Evolutionary conservation across 805 yeast genomes (phyloP).

Genomic region (Saturnispora halmiae): DNA sequence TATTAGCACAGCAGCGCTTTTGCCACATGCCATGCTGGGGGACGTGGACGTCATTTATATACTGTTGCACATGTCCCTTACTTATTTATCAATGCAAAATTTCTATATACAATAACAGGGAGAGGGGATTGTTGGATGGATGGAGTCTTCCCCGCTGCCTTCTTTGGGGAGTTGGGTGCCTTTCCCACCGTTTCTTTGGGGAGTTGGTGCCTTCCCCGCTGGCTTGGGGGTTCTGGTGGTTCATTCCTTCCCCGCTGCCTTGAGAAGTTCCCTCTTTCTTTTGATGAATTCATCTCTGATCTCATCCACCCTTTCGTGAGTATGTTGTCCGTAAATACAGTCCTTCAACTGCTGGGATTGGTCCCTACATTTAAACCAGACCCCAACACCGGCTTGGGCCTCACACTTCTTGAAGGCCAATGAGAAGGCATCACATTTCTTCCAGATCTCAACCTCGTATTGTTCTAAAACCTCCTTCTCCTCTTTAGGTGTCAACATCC

Average conservation of each 20-base stretch:
- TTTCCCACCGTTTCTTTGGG: neutral
- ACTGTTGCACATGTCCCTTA: too few relatives aligned
- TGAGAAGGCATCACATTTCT: slow-evolving; percentile 58
- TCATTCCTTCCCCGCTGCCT: slow-evolving; percentile 4
- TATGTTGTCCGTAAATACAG: slow-evolving; percentile 56
- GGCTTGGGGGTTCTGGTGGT: too few relatives aligned
- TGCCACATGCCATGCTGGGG: too few relatives aligned
- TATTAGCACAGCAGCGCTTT: neutral
- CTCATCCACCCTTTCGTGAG: slow-evolving; percentile 54
- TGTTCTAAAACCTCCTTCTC: slow-evolving; percentile 64
- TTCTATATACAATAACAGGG: too few relatives aligned
- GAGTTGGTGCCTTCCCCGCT: neutral
- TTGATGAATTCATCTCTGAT: slow-evolving; percentile 58
- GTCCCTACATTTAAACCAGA: slow-evolving; percentile 56
- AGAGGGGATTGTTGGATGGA: too few relatives aligned
- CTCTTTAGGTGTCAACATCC: slow-evolving; percentile 72
- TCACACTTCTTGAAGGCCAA: slow-evolving; percentile 63
- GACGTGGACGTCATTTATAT: too few relatives aligned
- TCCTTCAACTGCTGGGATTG: slow-evolving; percentile 48
- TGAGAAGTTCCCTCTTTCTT: slow-evolving; percentile 32
- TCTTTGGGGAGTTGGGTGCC: too few relatives aligned
- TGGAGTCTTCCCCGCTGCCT: too few relatives aligned
- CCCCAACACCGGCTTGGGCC: slow-evolving; percentile 50
- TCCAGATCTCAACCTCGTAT: slow-evolving; percentile 60
- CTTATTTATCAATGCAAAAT: too few relatives aligned